phyloP scores from a whole-genome alignment of 2,329 filamentous ascomycete species.

The Fusarium palustre region DNA sequence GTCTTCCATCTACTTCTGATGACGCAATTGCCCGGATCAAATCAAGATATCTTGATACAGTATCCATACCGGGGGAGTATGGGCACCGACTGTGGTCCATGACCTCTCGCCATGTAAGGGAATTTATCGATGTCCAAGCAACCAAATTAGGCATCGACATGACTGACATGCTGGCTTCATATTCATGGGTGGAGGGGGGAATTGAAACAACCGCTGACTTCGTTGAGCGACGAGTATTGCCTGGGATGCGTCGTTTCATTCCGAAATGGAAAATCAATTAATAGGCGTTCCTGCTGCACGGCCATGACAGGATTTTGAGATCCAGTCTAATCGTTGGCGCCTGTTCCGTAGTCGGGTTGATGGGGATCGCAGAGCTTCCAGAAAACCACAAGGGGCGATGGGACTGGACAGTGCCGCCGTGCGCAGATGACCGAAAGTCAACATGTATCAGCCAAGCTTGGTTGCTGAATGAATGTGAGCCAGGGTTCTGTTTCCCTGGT shows the following conservation, averaged over 20 bases:
- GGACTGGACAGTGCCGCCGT: slow-evolving; percentile 3
- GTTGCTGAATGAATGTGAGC: slow-evolving; percentile 7
- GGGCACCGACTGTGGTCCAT: neutral
- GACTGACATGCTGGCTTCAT: neutral
- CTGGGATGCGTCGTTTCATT: slow-evolving; percentile 14
- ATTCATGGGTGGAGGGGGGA: neutral
- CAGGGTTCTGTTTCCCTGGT: slow-evolving; percentile 33
- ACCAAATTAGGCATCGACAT: slow-evolving; percentile 6
- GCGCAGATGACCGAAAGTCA: slow-evolving; percentile 25
- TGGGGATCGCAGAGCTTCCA: slow-evolving; percentile 22
- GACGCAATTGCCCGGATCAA: slow-evolving; percentile 14
- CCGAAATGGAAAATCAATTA: neutral
- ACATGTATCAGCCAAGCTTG: slow-evolving; percentile 35
- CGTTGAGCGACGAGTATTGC: neutral
- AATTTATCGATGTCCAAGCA: neutral
- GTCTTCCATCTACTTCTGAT: neutral
- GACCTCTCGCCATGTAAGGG: neutral
- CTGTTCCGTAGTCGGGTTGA: neutral
- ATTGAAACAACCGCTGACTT: neutral
- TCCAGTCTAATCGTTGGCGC: neutral
- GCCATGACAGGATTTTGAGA: slow-evolving; percentile 22
- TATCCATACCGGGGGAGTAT: neutral
- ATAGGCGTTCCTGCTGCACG: slow-evolving; percentile 11
- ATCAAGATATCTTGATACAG: slow-evolving; percentile 7
- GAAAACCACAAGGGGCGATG: slow-evolving; percentile 2